Conservation (phyloP, 2,329 filamentous ascomycete genomes). For the Hymenoscyphus repandus region DNA sequence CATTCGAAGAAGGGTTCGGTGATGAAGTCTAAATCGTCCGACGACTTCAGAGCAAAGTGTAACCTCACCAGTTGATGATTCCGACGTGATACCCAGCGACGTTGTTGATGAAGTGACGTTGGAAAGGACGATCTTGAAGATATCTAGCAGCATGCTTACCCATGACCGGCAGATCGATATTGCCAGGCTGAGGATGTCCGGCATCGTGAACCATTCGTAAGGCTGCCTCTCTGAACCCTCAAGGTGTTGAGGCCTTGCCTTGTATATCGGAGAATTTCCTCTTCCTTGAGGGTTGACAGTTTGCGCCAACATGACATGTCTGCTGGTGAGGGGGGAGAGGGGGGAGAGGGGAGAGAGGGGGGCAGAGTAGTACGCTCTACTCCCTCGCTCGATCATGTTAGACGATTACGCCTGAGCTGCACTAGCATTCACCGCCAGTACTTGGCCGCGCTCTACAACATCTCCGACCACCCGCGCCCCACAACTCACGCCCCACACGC, state of each 20-base stretch:
- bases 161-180: slow-evolving; percentile 25
- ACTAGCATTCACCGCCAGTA: too few species aligned
- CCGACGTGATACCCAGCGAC: not conserved
- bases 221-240: slow-evolving; percentile 22
- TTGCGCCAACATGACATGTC: slow-evolving; percentile 21
- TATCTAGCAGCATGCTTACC: slow-evolving; percentile 20
- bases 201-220: slow-evolving; percentile 29
- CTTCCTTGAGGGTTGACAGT: slow-evolving; percentile 22
- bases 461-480: too few species aligned
- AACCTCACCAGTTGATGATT: slow-evolving; percentile 3
- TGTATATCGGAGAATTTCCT: slow-evolving; percentile 26
- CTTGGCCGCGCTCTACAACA: too few species aligned
- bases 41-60: slow-evolving; percentile 9
- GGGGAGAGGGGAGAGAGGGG: too few species aligned
- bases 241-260: slow-evolving; percentile 20
- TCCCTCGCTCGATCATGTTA: too few species aligned
- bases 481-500: too few species aligned
- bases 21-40: slow-evolving; percentile 9
- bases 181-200: slow-evolving; percentile 20
- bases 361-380: too few species aligned
- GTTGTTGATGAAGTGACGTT: slow-evolving; percentile 19
- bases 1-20: slow-evolving; percentile 7
- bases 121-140: slow-evolving; percentile 10
- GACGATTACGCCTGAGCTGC: too few species aligned
- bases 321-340: too few species aligned